A percentile compares a stretch with the other conserved stretches of the same genome.
These are phyloP conservation scores for Leucocoprinus sp. DNA, from an alignment of 768 basidiomycete genomes.

Conservation along the genomic window DNA sequence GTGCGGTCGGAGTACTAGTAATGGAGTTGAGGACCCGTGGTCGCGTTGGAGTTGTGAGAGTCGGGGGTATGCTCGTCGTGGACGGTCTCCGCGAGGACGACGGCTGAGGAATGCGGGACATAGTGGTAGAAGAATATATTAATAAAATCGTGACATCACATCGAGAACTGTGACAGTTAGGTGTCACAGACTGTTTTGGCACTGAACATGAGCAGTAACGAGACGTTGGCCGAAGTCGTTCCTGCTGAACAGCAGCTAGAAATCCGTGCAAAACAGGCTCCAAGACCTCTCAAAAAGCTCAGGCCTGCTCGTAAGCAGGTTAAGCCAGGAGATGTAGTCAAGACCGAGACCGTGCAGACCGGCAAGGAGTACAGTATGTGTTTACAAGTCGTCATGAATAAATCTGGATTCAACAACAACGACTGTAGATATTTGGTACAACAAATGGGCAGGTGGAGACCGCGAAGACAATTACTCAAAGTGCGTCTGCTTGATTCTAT, in stretches of 20 bases:
- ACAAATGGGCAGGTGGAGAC: constrained; percentile 99
- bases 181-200: background rate
- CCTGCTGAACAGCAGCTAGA: constrained; percentile 4
- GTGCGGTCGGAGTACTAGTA: constrained; percentile 5
- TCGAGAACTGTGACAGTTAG: background rate
- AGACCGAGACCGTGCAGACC: constrained; percentile 81
- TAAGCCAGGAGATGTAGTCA: constrained; percentile 82
- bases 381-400: background rate
- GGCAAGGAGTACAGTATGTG: constrained; percentile 88
- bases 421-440: constrained; percentile 87
- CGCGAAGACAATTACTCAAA: constrained; percentile 94
- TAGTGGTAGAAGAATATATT: constrained; percentile 1
- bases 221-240: constrained; percentile 5
- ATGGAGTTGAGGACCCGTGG: constrained; percentile 10
- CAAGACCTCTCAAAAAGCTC: constrained; percentile 47
- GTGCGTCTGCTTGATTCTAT: constrained; percentile 33
- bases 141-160: background rate
- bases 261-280: constrained; percentile 9
- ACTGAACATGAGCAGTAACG: constrained; percentile 9
- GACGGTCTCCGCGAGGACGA: constrained; percentile 11
- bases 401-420: constrained; percentile 3
- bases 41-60: constrained; percentile 14
- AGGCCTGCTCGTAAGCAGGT: constrained; percentile 95
- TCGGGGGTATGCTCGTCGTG: constrained; percentile 6
- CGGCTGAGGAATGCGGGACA: constrained; percentile 16